Evolutionary conservation across 192 early-diverging fungal genomes (phyloP), one percentile per base, ranked within the genome.

Genomic region (Jimgerdemannia flammicorona): DNA sequence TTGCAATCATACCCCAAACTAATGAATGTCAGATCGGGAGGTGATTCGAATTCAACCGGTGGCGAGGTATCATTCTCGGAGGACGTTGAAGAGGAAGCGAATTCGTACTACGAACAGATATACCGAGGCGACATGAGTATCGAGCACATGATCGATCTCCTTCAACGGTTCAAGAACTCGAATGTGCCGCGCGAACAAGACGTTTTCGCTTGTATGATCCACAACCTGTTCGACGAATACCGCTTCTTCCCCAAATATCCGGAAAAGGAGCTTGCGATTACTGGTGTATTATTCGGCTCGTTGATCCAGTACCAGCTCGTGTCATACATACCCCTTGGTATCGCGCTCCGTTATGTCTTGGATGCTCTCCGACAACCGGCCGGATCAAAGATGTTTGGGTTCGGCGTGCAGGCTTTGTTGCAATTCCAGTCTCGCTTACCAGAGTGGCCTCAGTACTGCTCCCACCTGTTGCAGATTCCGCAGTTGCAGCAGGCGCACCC

Each of bases 141-240:
- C 54, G 86, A 90, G 41, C 89, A 96, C 72, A 90, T 98, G 80
- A 90, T 98, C 40, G 94, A 96, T 14, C 81, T 93, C 8, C 85
- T 99, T 29, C 87, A 91, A 74, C 85, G 84, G 14, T 92, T 95
- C 78, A 95, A 95, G 71, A 91, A 90, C 69, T 96, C 96, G 39
- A 74, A 88, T 17, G 89, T 90, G 70, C 77, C 84, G 39, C 84
- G 90, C 29, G 95, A 95, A 74, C 92, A 92, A 80, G 92, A 96
- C 66, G 90, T 94, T 6, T 98, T 90, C 81, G 87, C 90, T 8
- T 96, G 92, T 77, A 97, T 98, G 89, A 91, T 97, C 8, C 93
- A 95, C 81, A 94, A 94, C 71, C 90, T 97, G 43, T 93, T 99
- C 81, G 98, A 98, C 74, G 98, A 99, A 81, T 97, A 95, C 82